These are phyloP conservation scores for Spatholobus suberectus DNA, from an alignment of 306 rosid genomes.

Conservation along the genomic window DNA sequence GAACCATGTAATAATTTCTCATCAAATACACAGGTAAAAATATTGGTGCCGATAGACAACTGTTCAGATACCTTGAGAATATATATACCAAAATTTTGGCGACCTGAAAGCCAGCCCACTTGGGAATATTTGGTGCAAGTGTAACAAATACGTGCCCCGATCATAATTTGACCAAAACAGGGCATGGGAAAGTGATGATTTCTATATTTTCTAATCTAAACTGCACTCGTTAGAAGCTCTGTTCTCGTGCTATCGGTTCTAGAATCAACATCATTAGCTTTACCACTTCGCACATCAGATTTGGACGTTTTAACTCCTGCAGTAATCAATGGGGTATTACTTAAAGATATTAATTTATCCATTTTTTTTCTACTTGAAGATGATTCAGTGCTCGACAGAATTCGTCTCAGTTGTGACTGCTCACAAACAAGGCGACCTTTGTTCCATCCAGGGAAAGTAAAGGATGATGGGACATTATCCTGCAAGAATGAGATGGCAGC, in stretches of 20 bases:
- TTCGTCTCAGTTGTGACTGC: conserved; percentile 74
- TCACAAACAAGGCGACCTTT: conserved; percentile 89
- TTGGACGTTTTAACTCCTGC: conserved; percentile 56
- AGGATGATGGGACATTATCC: conserved; percentile 66
- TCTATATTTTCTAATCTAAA: conserved; percentile 62
- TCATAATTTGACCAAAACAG: conserved; percentile 46
- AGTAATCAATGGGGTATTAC: conserved; percentile 58
- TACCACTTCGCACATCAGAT: conserved; percentile 50
- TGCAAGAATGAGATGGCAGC: conserved; percentile 77
- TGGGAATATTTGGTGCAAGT: conserved; percentile 19
- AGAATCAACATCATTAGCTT: conserved; percentile 57
- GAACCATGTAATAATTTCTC: no score
- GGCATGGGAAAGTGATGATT: conserved; percentile 41
- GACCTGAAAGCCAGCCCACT: conserved; percentile 41
- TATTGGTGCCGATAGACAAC: not conserved
- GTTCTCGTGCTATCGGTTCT: conserved; percentile 63
- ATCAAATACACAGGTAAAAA: conserved; percentile 1
- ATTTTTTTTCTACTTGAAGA: conserved; percentile 54
- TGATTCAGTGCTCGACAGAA: conserved; percentile 62
- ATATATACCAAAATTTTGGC: conserved; percentile 47
- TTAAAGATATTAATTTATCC: conserved; percentile 59
- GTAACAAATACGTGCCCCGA: conserved; percentile 44
- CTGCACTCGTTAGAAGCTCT: conserved; percentile 72
- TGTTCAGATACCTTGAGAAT: conserved; percentile 28
- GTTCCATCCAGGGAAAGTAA: conserved; percentile 83